A percentile compares a stretch with the other conserved stretches of the same genome.
Evolutionary conservation across 257 asterid species (phyloP).

Genomic region (Gynochthodes officinalis): DNA sequence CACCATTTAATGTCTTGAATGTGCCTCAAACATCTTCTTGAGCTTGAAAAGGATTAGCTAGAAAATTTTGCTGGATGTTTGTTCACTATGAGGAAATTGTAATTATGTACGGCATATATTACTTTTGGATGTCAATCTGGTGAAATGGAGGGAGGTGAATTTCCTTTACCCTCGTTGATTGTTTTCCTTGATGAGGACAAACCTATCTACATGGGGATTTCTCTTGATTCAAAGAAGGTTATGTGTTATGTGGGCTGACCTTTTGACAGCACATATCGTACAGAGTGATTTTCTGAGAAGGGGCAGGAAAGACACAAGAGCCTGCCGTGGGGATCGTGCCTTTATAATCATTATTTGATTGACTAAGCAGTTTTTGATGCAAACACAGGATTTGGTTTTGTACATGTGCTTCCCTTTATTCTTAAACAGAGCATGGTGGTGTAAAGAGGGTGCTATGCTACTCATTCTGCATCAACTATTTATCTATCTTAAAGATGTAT

Average conservation of each 20-base stretch:
- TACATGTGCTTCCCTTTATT: constrained; percentile 9
- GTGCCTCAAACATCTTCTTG: constrained; percentile 3
- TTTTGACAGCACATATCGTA: constrained; percentile 30
- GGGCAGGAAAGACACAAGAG: constrained; percentile 12
- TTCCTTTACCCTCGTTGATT: not conserved
- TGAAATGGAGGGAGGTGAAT: constrained; percentile 19
- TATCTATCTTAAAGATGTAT: constrained; percentile 26
- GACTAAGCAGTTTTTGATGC: constrained; percentile 18
- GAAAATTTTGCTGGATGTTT: constrained; percentile 12
- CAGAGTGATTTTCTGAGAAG: constrained; percentile 24
- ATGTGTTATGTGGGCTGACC: constrained; percentile 18
- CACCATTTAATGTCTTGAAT: not conserved
- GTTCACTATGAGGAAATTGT: constrained; percentile 20
- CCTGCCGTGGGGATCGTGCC: constrained; percentile 15
- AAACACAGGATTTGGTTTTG: constrained; percentile 17
- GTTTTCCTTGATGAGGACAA: constrained; percentile 14
- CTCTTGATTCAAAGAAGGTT: constrained; percentile 7
- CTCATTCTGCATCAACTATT: constrained; percentile 26
- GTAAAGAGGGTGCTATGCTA: constrained; percentile 23
- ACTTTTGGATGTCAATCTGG: constrained; percentile 14
- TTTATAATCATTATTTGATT: constrained; percentile 12
- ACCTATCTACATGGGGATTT: constrained; percentile 4
- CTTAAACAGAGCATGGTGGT: constrained; percentile 14
- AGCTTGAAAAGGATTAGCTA: constrained; percentile 10
- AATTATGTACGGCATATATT: constrained; percentile 17